phyloP scores from a whole-genome alignment of 768 basidiomycete genomes.

The Podaxis carcinomalis region DNA sequence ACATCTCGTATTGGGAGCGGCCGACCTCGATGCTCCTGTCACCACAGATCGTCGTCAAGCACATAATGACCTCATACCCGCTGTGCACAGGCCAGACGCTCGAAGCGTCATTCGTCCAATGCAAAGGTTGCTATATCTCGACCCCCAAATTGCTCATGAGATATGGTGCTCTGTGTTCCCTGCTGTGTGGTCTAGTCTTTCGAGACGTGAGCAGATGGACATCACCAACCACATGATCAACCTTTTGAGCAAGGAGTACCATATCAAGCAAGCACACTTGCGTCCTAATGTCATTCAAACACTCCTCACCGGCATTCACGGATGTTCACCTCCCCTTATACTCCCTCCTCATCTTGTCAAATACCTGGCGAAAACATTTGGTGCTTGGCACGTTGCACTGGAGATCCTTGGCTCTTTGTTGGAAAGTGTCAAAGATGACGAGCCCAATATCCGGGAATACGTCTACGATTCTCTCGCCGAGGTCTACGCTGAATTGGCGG shows the following conservation, averaged over 20 bases:
- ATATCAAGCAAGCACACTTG: conserved; percentile 81
- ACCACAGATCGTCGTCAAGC: conserved; percentile 37
- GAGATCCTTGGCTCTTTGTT: conserved; percentile 83
- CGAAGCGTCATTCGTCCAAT: conserved; percentile 68
- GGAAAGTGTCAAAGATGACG: conserved; percentile 76
- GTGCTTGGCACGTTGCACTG: conserved; percentile 89
- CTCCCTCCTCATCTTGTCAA: conserved; percentile 94
- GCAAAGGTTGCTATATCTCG: conserved; percentile 79
- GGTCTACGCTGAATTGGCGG: conserved; percentile 90
- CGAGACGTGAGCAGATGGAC: conserved; percentile 83
- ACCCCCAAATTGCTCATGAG: conserved; percentile 71
- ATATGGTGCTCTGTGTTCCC: conserved; percentile 89
- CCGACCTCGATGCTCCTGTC: conserved; percentile 37
- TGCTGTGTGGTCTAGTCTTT: conserved; percentile 79
- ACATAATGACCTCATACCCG: conserved; percentile 24
- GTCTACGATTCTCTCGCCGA: conserved; percentile 90
- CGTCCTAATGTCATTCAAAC: conserved; percentile 93
- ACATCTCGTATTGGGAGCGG: conserved; percentile 75
- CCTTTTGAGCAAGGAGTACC: conserved; percentile 90
- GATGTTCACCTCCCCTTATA: conserved; percentile 83
- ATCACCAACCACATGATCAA: conserved; percentile 87
- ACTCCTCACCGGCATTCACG: conserved; percentile 76
- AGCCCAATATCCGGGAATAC: conserved; percentile 73
- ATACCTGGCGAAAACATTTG: conserved; percentile 93
- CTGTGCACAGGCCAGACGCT: conserved; percentile 31